phyloP scores from a whole-genome alignment of 768 basidiomycete species.

The Hirschioporus abietinus region DNA sequence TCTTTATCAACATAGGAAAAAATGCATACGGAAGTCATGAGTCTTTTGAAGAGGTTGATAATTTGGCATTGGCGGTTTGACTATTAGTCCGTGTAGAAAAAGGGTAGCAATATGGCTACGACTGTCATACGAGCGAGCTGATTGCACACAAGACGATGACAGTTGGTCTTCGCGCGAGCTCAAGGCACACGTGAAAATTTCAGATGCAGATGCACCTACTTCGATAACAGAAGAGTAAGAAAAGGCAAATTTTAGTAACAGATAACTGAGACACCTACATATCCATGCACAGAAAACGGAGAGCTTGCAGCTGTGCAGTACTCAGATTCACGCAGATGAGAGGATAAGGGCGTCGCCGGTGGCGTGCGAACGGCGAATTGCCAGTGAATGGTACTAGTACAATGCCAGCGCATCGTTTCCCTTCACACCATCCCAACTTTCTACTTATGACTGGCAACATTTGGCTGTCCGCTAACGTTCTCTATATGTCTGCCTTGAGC shows the following conservation, averaged over 20 bases:
- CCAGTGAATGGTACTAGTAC: not conserved
- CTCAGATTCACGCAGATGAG: too few species aligned
- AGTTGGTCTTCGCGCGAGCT: not conserved
- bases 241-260: too few species aligned
- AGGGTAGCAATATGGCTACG: too few species aligned
- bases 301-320: too few species aligned
- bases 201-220: not conserved
- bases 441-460: not conserved
- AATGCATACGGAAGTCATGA: not conserved
- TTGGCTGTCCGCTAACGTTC: not conserved
- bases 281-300: too few species aligned
- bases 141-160: not conserved
- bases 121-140: not conserved
- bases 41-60: not conserved
- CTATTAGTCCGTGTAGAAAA: too few species aligned
- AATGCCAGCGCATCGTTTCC: not conserved
- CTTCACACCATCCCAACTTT: not conserved
- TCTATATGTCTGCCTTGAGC: not conserved
- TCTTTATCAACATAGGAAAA: not conserved
- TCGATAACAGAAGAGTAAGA: too few species aligned
- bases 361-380: not conserved
- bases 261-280: too few species aligned
- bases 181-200: not conserved
- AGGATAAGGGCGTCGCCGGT: too few species aligned
- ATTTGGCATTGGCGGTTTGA: too few species aligned